These are phyloP conservation scores for Ogataea pini DNA, from an alignment of 805 yeast genomes.

Conservation along the genomic window DNA sequence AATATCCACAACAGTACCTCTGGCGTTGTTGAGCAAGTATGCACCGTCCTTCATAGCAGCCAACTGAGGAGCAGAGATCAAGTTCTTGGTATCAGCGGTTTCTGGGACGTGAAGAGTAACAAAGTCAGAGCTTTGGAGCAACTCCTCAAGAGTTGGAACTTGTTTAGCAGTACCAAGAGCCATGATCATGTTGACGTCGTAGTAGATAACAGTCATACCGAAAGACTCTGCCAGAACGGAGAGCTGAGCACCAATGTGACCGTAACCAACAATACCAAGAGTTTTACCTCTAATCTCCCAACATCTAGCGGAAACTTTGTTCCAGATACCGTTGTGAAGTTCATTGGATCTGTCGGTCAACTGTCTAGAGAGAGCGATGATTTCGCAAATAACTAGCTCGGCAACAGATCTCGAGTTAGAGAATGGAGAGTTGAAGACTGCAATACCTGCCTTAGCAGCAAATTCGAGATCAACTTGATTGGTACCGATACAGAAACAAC, in stretches of 20 bases:
- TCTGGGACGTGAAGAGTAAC: conserved; percentile 95
- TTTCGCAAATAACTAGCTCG: conserved; percentile 93
- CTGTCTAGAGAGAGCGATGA: conserved; percentile 93
- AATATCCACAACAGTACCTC: conserved; percentile 97
- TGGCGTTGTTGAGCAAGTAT: conserved; percentile 90
- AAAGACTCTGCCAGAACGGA: conserved; percentile 95
- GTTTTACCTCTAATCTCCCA: conserved; percentile 99
- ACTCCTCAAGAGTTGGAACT: conserved; percentile 80
- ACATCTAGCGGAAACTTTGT: conserved; percentile 90
- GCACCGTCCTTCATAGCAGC: conserved; percentile 97
- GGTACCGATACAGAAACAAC: conserved; percentile 99
- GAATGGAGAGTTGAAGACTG: conserved; percentile 91
- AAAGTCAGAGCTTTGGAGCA: conserved; percentile 80
- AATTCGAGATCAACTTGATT: conserved; percentile 92
- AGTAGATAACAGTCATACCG: conserved; percentile 96
- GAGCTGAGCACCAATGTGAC: conserved; percentile 97
- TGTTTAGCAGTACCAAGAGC: conserved; percentile 95
- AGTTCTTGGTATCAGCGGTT: conserved; percentile 85
- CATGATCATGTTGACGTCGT: conserved; percentile 92
- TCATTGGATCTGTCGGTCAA: conserved; percentile 95
- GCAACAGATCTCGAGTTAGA: conserved; percentile 98
- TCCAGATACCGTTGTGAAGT: conserved; percentile 96
- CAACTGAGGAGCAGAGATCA: conserved; percentile 87
- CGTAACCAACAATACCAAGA: conserved; percentile 94
- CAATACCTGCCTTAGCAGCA: conserved; percentile 91